Percentiles rank a stretch among this genome's conserved stretches.
phyloP scores from a whole-genome alignment of 768 basidiomycete genomes.

The Rhodotorula diobovata region DNA sequence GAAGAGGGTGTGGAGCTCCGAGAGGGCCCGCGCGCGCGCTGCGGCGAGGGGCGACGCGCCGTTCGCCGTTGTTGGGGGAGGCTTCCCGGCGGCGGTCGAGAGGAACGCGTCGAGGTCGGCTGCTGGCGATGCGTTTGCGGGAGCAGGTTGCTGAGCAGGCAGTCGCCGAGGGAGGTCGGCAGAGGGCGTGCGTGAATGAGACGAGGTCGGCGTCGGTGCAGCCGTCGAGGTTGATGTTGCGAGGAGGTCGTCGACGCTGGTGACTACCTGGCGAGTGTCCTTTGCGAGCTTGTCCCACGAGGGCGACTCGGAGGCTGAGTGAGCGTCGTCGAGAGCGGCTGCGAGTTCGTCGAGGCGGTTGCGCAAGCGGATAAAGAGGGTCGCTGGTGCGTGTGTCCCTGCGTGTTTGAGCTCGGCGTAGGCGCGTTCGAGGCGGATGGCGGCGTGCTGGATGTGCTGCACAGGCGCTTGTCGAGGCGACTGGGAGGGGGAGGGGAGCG shows the following conservation, averaged over 20 bases:
- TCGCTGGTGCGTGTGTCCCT: background rate
- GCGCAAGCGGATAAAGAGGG: background rate
- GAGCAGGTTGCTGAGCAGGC: background rate
- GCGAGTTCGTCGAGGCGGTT: background rate
- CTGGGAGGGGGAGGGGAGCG: background rate
- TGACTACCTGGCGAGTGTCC: background rate
- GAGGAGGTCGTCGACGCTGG: background rate
- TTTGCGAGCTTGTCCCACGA: background rate
- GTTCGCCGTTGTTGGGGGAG: background rate
- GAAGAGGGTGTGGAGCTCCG: conserved; percentile 5
- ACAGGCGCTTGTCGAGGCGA: background rate
- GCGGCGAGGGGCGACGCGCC: background rate
- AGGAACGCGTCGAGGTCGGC: conserved; percentile 8
- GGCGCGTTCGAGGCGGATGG: conserved; percentile 6
- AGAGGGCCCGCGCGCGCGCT: background rate
- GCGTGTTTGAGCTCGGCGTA: background rate
- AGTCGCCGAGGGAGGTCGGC: background rate
- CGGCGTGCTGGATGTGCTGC: background rate
- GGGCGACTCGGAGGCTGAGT: too few species aligned
- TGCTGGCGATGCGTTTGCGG: background rate
- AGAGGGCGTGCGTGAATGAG: background rate
- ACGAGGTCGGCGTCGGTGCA: too few species aligned
- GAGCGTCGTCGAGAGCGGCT: background rate
- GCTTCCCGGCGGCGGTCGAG: background rate
- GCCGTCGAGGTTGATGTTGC: background rate